A percentile compares a stretch with the other conserved stretches of the same genome.
phyloP scores from a whole-genome alignment of 2,329 filamentous ascomycete species.

The Botryosphaeria dothidea region DNA sequence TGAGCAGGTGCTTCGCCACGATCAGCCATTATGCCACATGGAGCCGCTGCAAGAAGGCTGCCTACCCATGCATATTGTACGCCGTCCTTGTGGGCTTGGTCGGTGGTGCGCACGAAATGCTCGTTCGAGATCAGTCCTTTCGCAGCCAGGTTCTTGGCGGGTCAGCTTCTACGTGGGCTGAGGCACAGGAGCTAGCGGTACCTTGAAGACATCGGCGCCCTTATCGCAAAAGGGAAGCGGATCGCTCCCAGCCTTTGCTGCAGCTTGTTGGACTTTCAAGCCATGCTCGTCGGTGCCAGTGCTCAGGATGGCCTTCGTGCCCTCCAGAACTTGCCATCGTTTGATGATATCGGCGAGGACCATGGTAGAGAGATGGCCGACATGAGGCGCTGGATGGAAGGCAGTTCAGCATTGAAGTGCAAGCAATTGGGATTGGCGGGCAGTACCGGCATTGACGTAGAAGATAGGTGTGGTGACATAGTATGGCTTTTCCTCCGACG shows the following conservation, averaged over 20 bases:
- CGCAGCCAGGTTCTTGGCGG: slow-evolving; percentile 62
- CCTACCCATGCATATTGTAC: slow-evolving; percentile 85
- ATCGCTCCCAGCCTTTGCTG: slow-evolving; percentile 66
- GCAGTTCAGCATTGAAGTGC: not conserved
- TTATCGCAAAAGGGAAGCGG: slow-evolving; percentile 87
- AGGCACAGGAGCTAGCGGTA: slow-evolving; percentile 24
- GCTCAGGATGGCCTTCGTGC: slow-evolving; percentile 69
- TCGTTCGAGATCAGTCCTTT: slow-evolving; percentile 73
- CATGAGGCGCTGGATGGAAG: slow-evolving; percentile 70
- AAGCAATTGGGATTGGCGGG: not conserved
- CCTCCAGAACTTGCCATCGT: slow-evolving; percentile 80
- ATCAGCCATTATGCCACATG: slow-evolving; percentile 13
- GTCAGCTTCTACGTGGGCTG: not conserved
- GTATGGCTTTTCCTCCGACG: slow-evolving; percentile 68
- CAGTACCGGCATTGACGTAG: slow-evolving; percentile 90
- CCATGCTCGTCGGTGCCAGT: slow-evolving; percentile 98
- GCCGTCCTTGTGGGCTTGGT: slow-evolving; percentile 75
- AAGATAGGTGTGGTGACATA: slow-evolving; percentile 98
- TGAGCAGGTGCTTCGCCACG: slow-evolving; percentile 60
- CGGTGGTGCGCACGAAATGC: slow-evolving; percentile 90
- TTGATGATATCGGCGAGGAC: slow-evolving; percentile 89
- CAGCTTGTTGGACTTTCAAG: slow-evolving; percentile 87
- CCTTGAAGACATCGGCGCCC: slow-evolving; percentile 76
- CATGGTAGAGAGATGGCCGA: slow-evolving; percentile 94
- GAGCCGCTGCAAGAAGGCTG: not conserved